Evolutionary conservation across 2,329 filamentous ascomycete genomes (phyloP).

Genomic region (Beauveria sp.): DNA sequence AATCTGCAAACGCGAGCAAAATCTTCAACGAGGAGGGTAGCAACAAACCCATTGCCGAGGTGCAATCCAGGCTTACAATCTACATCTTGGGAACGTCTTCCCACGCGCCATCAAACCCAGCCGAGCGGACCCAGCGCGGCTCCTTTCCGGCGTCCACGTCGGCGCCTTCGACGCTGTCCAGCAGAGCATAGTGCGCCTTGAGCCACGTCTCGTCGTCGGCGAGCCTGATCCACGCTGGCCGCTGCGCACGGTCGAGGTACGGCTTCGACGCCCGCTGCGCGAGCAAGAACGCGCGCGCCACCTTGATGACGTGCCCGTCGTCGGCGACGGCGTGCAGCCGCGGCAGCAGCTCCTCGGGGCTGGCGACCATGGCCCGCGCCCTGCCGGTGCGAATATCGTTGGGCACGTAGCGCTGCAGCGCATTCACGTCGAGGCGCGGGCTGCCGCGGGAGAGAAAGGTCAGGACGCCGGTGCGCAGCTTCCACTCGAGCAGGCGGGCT

Average conservation of each 20-base stretch:
- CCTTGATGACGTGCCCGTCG: conserved; percentile 76
- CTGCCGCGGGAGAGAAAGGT: conserved; percentile 64
- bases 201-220: conserved; percentile 52
- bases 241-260: conserved; percentile 34
- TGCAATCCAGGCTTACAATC: too few species aligned
- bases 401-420: conserved; percentile 54
- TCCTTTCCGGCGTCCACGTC: conserved; percentile 23
- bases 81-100: conserved; percentile 28
- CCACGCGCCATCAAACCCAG: conserved; percentile 62
- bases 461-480: conserved; percentile 65
- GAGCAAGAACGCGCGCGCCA: conserved; percentile 61
- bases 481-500: conserved; percentile 69
- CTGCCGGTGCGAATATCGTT: conserved; percentile 24
- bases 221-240: conserved; percentile 41
- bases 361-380: conserved; percentile 28
- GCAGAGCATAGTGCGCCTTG: conserved; percentile 51
- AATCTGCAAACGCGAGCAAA: neutral
- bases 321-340: conserved; percentile 48
- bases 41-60: neutral
- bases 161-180: conserved; percentile 50
- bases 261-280: conserved; percentile 45
- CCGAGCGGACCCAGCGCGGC: conserved; percentile 51
- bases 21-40: too few species aligned
- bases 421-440: conserved; percentile 51
- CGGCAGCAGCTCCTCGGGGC: conserved; percentile 41